Percentiles rank a stretch among this genome's conserved stretches.
Evolutionary conservation across 2,329 filamentous ascomycete genomes (phyloP).

Genomic region (Aspergillus uvarum): DNA sequence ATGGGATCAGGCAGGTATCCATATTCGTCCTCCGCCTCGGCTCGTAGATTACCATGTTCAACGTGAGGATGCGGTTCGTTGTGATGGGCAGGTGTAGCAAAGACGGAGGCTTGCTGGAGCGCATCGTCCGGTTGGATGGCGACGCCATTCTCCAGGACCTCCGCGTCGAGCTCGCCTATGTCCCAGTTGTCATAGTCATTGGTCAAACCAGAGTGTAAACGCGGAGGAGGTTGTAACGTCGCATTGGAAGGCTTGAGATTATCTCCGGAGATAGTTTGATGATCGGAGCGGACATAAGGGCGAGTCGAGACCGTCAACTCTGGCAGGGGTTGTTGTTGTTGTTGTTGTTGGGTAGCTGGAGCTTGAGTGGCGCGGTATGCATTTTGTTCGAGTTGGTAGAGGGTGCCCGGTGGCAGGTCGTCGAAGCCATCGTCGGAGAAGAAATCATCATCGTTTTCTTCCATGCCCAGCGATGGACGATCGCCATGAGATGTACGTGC

Average conservation of each 20-base stretch:
- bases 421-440: conserved; percentile 51
- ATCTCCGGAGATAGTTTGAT: not conserved
- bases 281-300: not conserved
- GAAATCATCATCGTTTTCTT: conserved; percentile 48
- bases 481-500: conserved; percentile 28
- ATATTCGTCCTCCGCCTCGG: conserved; percentile 16
- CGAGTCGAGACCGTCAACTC: conserved; percentile 3
- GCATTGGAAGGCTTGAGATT: conserved; percentile 14
- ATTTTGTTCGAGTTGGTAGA: conserved; percentile 47
- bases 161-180: conserved; percentile 45
- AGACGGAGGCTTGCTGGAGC: conserved; percentile 14
- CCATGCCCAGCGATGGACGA: conserved; percentile 41
- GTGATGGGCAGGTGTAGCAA: conserved; percentile 8
- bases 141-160: conserved; percentile 41
- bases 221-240: conserved; percentile 29
- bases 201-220: conserved; percentile 36
- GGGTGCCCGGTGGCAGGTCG: conserved; percentile 43
- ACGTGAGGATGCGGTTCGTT: conserved; percentile 17
- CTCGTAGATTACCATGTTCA: not conserved
- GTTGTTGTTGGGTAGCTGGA: conserved; percentile 24
- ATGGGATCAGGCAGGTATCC: conserved; percentile 12
- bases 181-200: conserved; percentile 45
- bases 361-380: conserved; percentile 47
- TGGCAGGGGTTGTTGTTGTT: conserved; percentile 11
- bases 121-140: conserved; percentile 5